These are phyloP conservation scores for Nigrospora osmanthi DNA, from an alignment of 2,329 filamentous ascomycete species.

Conservation along the genomic window DNA sequence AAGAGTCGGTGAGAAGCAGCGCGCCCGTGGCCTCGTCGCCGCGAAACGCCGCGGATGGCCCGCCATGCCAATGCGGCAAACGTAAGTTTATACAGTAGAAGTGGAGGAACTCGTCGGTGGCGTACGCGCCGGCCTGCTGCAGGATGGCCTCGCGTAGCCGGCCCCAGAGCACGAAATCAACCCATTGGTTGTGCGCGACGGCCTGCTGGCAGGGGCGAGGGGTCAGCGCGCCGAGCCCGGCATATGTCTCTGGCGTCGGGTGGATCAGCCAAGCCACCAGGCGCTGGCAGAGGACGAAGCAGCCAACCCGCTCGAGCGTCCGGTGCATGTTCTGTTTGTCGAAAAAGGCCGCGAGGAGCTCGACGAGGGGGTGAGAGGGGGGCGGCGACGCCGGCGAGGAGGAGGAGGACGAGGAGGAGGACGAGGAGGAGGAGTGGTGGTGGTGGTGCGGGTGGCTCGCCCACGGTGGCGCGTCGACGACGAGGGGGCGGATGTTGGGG, in stretches of 20 bases:
- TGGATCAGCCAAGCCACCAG: conserved; percentile 20
- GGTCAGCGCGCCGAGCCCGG: conserved; percentile 12
- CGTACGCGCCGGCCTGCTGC: conserved; percentile 25
- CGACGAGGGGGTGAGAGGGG: conserved; percentile 17
- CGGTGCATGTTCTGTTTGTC: conserved; percentile 17
- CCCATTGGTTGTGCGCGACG: conserved; percentile 20
- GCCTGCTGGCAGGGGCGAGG: conserved; percentile 19
- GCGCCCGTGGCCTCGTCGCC: conserved; percentile 16
- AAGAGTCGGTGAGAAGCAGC: conserved; percentile 16
- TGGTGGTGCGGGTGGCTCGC: conserved; percentile 13
- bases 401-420: neutral
- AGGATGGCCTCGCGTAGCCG: conserved; percentile 25
- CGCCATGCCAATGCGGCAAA: conserved; percentile 24
- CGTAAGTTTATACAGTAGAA: conserved; percentile 24
- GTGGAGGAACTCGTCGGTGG: conserved; percentile 26
- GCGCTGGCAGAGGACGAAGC: conserved; percentile 22
- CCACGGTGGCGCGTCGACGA: conserved; percentile 17
- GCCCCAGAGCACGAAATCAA: conserved; percentile 24
- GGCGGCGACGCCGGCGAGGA: neutral
- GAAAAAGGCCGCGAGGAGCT: conserved; percentile 20
- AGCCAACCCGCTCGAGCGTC: conserved; percentile 22
- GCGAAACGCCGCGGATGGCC: conserved; percentile 13
- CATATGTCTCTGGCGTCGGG: conserved; percentile 21
- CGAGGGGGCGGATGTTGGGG: conserved; percentile 24
- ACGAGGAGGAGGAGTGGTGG: conserved; percentile 5